A percentile compares a stretch with the other conserved stretches of the same genome.
phyloP scores from a whole-genome alignment of 2,329 filamentous ascomycete genomes.

The Cercospora nicotianae region DNA sequence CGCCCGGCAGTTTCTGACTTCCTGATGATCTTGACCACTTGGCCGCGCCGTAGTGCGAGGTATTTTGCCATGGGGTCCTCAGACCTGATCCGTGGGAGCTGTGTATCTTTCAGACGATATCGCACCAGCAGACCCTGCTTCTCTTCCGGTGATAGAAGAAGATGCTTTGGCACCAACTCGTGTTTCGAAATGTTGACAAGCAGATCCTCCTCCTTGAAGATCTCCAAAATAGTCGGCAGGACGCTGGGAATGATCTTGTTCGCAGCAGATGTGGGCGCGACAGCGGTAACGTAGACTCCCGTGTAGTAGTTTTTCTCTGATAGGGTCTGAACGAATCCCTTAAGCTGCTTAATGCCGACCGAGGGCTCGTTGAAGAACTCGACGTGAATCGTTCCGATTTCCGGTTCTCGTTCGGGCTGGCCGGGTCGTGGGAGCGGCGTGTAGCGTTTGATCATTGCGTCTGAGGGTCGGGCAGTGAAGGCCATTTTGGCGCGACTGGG shows the following conservation, averaged over 20 bases:
- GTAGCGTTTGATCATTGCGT: conserved; percentile 81
- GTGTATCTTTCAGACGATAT: conserved; percentile 95
- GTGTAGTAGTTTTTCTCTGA: conserved; percentile 78
- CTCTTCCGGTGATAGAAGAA: conserved; percentile 86
- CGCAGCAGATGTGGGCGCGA: conserved; percentile 79
- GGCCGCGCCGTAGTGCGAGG: conserved; percentile 81
- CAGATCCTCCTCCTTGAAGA: conserved; percentile 92
- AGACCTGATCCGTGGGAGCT: conserved; percentile 86
- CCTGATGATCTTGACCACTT: conserved; percentile 98
- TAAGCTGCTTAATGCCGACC: conserved; percentile 90
- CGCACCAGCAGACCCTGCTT: conserved; percentile 81
- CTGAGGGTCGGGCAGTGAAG: conserved; percentile 83
- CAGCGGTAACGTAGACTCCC: conserved; percentile 85
- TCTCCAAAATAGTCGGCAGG: conserved; percentile 79
- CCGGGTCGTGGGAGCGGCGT: conserved; percentile 65
- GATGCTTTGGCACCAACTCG: conserved; percentile 91
- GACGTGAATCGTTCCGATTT: conserved; percentile 87
- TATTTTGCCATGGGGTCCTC: conserved; percentile 93
- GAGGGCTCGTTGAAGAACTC: conserved; percentile 81
- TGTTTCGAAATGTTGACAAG: conserved; percentile 98
- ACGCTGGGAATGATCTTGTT: conserved; percentile 82
- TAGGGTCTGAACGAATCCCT: conserved; percentile 81
- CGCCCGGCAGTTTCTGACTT: conserved; percentile 92
- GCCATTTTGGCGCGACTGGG: conserved; percentile 80
- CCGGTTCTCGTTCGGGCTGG: conserved; percentile 57